These are phyloP conservation scores for Gremmenia infestans DNA, from an alignment of 2,329 filamentous ascomycete genomes.

Conservation along the genomic window DNA sequence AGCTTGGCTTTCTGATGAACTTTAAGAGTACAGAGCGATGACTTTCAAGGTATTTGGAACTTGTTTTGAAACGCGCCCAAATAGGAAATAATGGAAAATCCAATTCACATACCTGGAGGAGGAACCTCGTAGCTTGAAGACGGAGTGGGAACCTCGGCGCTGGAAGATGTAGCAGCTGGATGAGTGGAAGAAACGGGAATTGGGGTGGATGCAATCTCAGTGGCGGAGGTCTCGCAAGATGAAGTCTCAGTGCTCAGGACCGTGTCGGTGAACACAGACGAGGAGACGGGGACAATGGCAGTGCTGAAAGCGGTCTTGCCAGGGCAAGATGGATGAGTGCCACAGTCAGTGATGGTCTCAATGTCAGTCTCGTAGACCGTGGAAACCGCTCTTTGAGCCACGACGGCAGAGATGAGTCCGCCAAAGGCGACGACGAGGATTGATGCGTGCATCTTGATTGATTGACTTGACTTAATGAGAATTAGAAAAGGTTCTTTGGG, in stretches of 20 bases:
- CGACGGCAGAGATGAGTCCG: slow-evolving; percentile 4
- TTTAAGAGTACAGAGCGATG: no score
- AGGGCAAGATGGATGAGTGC: background rate
- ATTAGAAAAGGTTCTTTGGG: background rate
- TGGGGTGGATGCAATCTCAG: background rate
- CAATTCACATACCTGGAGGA: background rate
- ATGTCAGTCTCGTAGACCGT: slow-evolving; percentile 7
- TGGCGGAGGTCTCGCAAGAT: background rate
- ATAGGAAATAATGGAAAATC: no score
- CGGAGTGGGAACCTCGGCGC: background rate
- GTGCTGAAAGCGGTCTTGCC: background rate
- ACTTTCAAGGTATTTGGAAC: no score
- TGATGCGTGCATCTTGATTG: slow-evolving; percentile 15
- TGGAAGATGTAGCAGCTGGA: background rate
- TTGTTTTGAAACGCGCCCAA: no score
- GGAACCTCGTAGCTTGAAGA: background rate
- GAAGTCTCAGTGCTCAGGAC: background rate
- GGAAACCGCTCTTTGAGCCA: background rate
- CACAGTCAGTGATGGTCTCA: slow-evolving; percentile 9
- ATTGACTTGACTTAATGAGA: slow-evolving; percentile 1
- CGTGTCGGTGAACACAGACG: background rate
- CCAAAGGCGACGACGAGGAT: slow-evolving; percentile 6
- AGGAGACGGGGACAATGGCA: background rate
- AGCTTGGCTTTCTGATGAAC: no score
- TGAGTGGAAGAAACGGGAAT: background rate